A percentile compares a stretch with the other conserved stretches of the same genome.
Conservation (phyloP, 108 stramenopile genomes). For the Schizochytrium sp. region DNA sequence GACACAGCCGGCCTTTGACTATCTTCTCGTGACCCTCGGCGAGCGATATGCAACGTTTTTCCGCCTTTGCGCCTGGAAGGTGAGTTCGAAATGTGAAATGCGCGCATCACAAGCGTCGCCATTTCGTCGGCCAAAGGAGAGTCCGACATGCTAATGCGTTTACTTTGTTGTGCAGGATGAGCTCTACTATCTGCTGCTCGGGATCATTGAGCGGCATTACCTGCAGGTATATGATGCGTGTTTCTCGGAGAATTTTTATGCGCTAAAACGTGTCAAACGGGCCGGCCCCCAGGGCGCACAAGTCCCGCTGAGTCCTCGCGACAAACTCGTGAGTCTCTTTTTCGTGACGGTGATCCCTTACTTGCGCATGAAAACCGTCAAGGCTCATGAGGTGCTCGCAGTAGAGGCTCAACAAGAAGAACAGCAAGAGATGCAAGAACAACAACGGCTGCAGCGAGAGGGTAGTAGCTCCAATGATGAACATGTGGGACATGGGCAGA, state of each 20-base stretch:
- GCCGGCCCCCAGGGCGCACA: background rate
- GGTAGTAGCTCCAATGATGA: background rate
- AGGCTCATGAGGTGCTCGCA: background rate
- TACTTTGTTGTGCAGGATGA: background rate
- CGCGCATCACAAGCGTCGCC: too few relatives aligned
- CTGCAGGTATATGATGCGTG: background rate
- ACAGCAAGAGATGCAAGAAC: background rate
- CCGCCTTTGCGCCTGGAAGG: background rate
- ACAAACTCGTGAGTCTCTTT: background rate
- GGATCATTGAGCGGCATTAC: background rate
- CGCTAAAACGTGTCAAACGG: background rate
- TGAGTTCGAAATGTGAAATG: background rate
- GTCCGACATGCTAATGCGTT: too few relatives aligned
- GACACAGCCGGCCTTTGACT: background rate
- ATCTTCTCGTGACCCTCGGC: background rate
- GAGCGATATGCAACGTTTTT: background rate
- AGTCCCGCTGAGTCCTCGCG: background rate
- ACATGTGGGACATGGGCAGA: background rate
- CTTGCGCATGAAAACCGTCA: background rate
- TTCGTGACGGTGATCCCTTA: background rate
- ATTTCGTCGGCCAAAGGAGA: too few relatives aligned
- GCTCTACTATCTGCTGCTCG: background rate
- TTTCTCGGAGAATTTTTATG: slow-evolving; percentile 5
- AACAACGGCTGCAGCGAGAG: background rate
- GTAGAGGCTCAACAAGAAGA: background rate